phyloP scores from a whole-genome alignment of 148 eudicot species.

The Rhododendron griersonianum region DNA sequence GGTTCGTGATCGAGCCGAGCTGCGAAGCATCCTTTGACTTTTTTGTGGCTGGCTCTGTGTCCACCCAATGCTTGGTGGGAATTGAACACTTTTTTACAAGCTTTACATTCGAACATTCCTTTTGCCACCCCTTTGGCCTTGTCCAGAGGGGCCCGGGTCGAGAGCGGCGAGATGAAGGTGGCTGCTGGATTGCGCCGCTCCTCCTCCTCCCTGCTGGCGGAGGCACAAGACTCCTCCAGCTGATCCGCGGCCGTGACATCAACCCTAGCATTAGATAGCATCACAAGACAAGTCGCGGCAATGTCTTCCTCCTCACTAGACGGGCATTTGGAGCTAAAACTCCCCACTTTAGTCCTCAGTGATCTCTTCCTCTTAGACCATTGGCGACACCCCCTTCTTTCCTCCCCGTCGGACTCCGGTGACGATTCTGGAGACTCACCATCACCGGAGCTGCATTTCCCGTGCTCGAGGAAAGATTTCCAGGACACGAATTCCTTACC shows the following conservation, averaged over 20 bases:
- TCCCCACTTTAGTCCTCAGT: slow-evolving; percentile 46
- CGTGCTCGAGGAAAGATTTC: slow-evolving; percentile 85
- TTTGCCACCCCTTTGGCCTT: slow-evolving; percentile 36
- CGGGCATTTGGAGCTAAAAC: slow-evolving; percentile 23
- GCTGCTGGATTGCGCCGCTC: slow-evolving; percentile 13
- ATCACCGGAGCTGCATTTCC: slow-evolving; percentile 53
- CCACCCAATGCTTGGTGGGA: slow-evolving; percentile 62
- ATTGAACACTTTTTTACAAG: slow-evolving; percentile 54
- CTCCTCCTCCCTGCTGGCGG: slow-evolving; percentile 41
- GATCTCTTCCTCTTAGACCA: slow-evolving; percentile 87
- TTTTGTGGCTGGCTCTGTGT: slow-evolving; percentile 59
- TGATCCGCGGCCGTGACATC: slow-evolving; percentile 18
- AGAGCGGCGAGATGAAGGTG: background rate
- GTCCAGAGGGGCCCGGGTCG: slow-evolving; percentile 8
- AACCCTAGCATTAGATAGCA: slow-evolving; percentile 37
- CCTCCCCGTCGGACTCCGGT: slow-evolving; percentile 33
- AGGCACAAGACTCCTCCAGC: slow-evolving; percentile 41
- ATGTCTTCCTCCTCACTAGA: slow-evolving; percentile 51
- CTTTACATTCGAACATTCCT: slow-evolving; percentile 50
- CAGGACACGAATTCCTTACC: slow-evolving; percentile 74
- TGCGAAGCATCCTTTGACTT: slow-evolving; percentile 55
- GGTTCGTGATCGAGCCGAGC: slow-evolving; percentile 31
- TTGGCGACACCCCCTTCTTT: slow-evolving; percentile 18
- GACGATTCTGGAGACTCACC: slow-evolving; percentile 38
- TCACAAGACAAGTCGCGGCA: slow-evolving; percentile 39